Evolutionary conservation across 2,329 filamentous ascomycete species (phyloP), one percentile per base, ranked within the genome.

Genomic region (Verticillium nubilum): DNA sequence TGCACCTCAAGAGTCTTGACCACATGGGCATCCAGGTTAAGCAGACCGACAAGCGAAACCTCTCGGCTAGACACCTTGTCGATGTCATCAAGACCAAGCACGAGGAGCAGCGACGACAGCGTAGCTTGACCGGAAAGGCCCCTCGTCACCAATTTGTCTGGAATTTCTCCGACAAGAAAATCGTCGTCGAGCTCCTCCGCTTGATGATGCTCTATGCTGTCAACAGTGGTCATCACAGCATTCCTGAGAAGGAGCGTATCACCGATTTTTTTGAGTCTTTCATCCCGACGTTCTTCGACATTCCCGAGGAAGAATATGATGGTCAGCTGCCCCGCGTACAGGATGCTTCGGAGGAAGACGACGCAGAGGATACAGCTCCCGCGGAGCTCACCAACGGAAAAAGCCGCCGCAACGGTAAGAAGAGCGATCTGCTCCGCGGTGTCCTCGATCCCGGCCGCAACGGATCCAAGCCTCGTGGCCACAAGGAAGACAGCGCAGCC

Each of bases 1-100:
- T 96, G 78, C 96, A 97, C 75, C 91, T 96, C 76, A 96, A 92
- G 78, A 97, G 92, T 72, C 85, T 99, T 57, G 95, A 99, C 69
- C 95, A 99, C 70, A 96, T 98, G 83, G 92, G 92, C 23, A 92
- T 96, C 61, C 88, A 92, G 58, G 90, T 92, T 68, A 96, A 95
- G 76, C 86, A 88, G 63, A 87, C 84, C 37, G 95, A 99, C 75
- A 98, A 98, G 83, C 89, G 92, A 66, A 89, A 91, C 65, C 90
- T 97, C 61, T 90, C 94, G 56, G 87, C 89, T 3, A 98, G 98
- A 76, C 90, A 94, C 60, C 85, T 99, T 12, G 88, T 95, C 33
- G 90, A 92, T 67, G 88, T 95, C 61, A 93, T 98, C 70, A 92
- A 95, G 74, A 92, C 91, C 56, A 96, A 92, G 72, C 90, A 94